Evolutionary conservation across 2,329 filamentous ascomycete genomes (phyloP).

Genomic region (Alternaria solani): DNA sequence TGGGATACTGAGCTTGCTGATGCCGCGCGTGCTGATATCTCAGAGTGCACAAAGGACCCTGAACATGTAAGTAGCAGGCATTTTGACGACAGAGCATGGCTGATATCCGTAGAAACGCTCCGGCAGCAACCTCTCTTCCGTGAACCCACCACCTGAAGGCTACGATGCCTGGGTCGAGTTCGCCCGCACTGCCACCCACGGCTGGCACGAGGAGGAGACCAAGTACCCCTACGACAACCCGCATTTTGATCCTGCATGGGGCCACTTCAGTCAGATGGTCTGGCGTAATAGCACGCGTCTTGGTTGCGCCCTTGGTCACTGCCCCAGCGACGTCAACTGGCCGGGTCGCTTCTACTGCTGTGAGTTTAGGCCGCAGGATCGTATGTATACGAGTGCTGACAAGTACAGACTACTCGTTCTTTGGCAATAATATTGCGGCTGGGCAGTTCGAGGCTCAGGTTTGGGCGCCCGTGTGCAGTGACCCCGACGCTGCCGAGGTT

Average conservation of each 20-base stretch:
- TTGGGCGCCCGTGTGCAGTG: slow-evolving; percentile 41
- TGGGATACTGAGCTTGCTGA: slow-evolving; percentile 44
- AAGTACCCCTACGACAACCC: slow-evolving; percentile 48
- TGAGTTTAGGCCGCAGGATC: slow-evolving; percentile 21
- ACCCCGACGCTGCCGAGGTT: slow-evolving; percentile 29
- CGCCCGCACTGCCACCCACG: slow-evolving; percentile 39
- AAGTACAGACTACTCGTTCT: slow-evolving; percentile 40
- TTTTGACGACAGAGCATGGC: not conserved
- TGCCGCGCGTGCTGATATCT: slow-evolving; percentile 35
- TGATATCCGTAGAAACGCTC: slow-evolving; percentile 34
- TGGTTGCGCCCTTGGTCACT: slow-evolving; percentile 47
- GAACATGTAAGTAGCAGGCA: slow-evolving; percentile 35
- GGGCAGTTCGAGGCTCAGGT: slow-evolving; percentile 44
- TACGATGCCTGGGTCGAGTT: slow-evolving; percentile 42
- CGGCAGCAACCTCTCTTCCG: slow-evolving; percentile 47
- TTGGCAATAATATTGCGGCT: slow-evolving; percentile 44
- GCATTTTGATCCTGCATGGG: slow-evolving; percentile 38
- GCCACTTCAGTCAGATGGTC: slow-evolving; percentile 52
- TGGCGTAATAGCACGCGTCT: slow-evolving; percentile 49
- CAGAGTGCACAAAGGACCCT: slow-evolving; percentile 34
- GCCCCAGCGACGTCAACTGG: slow-evolving; percentile 29
- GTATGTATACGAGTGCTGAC: slow-evolving; percentile 9
- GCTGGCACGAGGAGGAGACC: slow-evolving; percentile 49
- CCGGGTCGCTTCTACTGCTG: slow-evolving; percentile 50
- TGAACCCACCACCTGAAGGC: slow-evolving; percentile 29